Conservation (phyloP, 495 filamentous ascomycete genomes). For the Penicillium desertorum region DNA sequence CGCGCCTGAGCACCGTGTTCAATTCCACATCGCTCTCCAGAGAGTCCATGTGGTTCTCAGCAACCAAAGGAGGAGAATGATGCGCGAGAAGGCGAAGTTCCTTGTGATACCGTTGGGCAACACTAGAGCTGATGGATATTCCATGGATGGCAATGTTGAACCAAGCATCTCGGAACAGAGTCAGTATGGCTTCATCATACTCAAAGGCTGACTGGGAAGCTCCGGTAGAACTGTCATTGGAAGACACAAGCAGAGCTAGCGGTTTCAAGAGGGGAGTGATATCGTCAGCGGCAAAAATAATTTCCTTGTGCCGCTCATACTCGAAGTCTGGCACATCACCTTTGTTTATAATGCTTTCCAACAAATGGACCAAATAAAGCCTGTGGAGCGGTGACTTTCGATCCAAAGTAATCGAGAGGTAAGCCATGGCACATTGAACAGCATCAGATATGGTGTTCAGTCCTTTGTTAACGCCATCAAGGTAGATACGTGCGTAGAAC, state of each 20-base stretch:
- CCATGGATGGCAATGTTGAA: conserved; percentile 95
- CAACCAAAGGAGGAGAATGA: conserved; percentile 78
- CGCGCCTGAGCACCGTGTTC: conserved; percentile 83
- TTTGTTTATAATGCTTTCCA: conserved; percentile 86
- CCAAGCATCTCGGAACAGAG: conserved; percentile 87
- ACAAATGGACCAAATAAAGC: conserved; percentile 76
- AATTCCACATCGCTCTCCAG: conserved; percentile 94
- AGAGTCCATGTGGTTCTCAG: conserved; percentile 80
- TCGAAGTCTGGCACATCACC: conserved; percentile 65
- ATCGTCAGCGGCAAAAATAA: conserved; percentile 76
- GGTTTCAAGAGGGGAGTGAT: conserved; percentile 82
- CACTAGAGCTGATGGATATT: conserved; percentile 68
- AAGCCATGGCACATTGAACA: conserved; percentile 63
- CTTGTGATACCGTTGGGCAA: conserved; percentile 63
- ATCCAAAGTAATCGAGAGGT: conserved; percentile 67
- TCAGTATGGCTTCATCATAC: conserved; percentile 63
- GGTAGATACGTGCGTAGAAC: conserved; percentile 69
- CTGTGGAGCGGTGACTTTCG: conserved; percentile 69
- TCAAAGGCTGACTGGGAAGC: conserved; percentile 21
- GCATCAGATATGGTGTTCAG: conserved; percentile 45
- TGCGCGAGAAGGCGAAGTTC: conserved; percentile 80
- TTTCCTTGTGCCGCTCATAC: conserved; percentile 65
- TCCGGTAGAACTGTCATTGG: conserved; percentile 46
- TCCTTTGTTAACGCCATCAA: conserved; percentile 67
- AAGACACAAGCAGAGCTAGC: conserved; percentile 71